Percentiles rank a stretch among this genome's conserved stretches.
These are phyloP conservation scores for Urochloa ruziziensis DNA, from an alignment of 176 grass and related monocot species.

Conservation along the genomic window DNA sequence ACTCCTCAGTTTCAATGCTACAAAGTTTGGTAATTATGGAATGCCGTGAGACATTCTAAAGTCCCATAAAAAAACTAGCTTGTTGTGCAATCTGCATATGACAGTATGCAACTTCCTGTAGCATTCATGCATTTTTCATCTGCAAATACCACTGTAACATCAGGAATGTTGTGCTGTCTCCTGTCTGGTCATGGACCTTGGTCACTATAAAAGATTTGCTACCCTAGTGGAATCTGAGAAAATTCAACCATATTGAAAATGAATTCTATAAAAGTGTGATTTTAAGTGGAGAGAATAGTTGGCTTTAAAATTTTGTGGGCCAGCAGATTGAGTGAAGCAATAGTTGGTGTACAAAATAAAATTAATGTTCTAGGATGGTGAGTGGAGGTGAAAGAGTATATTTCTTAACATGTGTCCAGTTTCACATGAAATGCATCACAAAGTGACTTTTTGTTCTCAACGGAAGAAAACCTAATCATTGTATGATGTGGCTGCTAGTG, in stretches of 20 bases:
- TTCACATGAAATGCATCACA: neutral
- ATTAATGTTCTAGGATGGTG: neutral
- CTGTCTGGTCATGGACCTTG: neutral
- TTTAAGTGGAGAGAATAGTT: neutral
- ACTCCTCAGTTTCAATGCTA: neutral
- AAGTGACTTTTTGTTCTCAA: neutral
- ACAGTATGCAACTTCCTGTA: too few relatives aligned
- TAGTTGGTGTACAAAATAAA: too few relatives aligned
- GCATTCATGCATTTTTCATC: neutral
- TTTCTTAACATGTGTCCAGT: neutral
- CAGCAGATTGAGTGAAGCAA: neutral
- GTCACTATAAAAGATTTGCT: neutral
- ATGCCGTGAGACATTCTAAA: neutral
- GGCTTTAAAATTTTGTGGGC: neutral
- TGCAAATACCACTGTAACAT: neutral
- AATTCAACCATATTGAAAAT: neutral
- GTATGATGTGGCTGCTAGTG: neutral
- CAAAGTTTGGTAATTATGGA: neutral
- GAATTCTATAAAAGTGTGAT: neutral
- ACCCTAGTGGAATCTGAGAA: neutral
- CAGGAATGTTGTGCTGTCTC: neutral
- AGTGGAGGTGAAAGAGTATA: neutral
- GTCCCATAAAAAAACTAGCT: neutral
- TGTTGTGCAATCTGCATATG: neutral
- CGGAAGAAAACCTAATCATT: neutral